A percentile compares a stretch with the other conserved stretches of the same genome.
phyloP scores from a whole-genome alignment of 805 yeast genomes.

The Kregervanrija pseudodelftensis region DNA sequence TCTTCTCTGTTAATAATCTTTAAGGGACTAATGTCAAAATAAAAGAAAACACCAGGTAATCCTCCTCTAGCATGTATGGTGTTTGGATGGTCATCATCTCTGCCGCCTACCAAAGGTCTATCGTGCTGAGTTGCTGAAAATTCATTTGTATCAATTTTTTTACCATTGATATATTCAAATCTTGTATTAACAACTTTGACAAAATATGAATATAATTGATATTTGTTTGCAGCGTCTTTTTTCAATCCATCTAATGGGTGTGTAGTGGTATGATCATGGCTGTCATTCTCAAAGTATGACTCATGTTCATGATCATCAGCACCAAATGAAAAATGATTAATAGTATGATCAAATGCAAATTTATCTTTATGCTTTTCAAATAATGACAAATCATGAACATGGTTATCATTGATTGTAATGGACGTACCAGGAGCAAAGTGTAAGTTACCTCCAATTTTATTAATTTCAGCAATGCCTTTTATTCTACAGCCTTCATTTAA shows the following conservation, averaged over 20 bases:
- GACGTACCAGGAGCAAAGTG: slow-evolving; percentile 97
- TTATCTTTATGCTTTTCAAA: slow-evolving; percentile 48
- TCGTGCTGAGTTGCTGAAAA: slow-evolving; percentile 85
- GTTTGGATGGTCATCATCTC: slow-evolving; percentile 86
- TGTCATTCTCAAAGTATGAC: slow-evolving; percentile 8
- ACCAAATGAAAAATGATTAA: slow-evolving; percentile 84
- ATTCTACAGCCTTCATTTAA: slow-evolving; percentile 84
- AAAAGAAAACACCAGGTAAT: slow-evolving; percentile 79
- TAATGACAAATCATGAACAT: slow-evolving; percentile 79
- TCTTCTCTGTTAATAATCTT: slow-evolving; percentile 82
- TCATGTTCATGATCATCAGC: slow-evolving; percentile 31
- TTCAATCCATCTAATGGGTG: slow-evolving; percentile 61
- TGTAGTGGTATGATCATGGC: slow-evolving; percentile 34
- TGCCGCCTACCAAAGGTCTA: slow-evolving; percentile 78
- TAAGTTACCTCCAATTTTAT: slow-evolving; percentile 81
- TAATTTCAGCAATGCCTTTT: slow-evolving; percentile 69
- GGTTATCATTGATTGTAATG: slow-evolving; percentile 48
- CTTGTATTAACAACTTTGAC: slow-evolving; percentile 88
- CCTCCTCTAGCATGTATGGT: slow-evolving; percentile 82
- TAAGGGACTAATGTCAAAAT: slow-evolving; percentile 89
- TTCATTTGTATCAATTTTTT: slow-evolving; percentile 71
- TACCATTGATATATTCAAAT: slow-evolving; percentile 57
- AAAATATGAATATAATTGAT: slow-evolving; percentile 67
- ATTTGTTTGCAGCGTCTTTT: slow-evolving; percentile 39
- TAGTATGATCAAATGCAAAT: slow-evolving; percentile 68